Evolutionary conservation across 495 filamentous ascomycete species (phyloP).

Genomic region (Aspergillus diversus): DNA sequence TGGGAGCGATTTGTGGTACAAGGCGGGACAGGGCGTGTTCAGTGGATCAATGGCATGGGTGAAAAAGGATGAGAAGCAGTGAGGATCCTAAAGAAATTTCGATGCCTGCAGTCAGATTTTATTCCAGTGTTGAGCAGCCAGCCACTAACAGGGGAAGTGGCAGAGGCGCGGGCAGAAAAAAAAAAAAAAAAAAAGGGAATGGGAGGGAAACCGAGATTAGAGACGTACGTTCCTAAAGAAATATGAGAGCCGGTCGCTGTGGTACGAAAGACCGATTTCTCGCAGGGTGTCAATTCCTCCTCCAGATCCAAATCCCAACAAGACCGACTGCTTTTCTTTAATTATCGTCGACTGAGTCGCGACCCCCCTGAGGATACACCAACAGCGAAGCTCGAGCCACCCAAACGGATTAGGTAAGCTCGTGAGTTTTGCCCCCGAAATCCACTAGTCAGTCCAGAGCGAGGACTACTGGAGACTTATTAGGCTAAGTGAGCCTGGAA

Average conservation of each 20-base stretch:
- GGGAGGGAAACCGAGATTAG: neutral
- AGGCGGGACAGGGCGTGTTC: conserved; percentile 1
- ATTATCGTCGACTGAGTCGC: conserved; percentile 6
- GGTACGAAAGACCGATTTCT: conserved; percentile 7
- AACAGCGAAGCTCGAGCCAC: conserved; percentile 21
- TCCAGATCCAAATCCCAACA: conserved; percentile 16
- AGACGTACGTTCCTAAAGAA: conserved; percentile 9
- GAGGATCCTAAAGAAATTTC: conserved; percentile 10
- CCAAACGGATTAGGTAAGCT: conserved; percentile 23
- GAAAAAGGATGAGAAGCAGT: conserved; percentile 3
- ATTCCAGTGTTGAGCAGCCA: conserved; percentile 2
- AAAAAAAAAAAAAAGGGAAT: conserved; percentile 16
- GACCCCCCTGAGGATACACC: conserved; percentile 24
- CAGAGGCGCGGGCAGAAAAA: neutral
- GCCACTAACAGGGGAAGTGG: conserved; percentile 9
- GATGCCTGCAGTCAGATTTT: conserved; percentile 19
- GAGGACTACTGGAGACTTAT: neutral
- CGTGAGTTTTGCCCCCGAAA: conserved; percentile 18
- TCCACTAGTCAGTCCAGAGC: neutral
- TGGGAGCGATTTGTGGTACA: conserved; percentile 7
- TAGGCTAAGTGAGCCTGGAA: neutral
- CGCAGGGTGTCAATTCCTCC: neutral
- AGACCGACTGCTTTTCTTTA: conserved; percentile 3
- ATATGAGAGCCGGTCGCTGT: neutral
- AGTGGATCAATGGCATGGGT: conserved; percentile 17